Base-by-base conservation (phyloP, 108 stramenopile species). In the Cyclotella choctawhatcheeana region DNA sequence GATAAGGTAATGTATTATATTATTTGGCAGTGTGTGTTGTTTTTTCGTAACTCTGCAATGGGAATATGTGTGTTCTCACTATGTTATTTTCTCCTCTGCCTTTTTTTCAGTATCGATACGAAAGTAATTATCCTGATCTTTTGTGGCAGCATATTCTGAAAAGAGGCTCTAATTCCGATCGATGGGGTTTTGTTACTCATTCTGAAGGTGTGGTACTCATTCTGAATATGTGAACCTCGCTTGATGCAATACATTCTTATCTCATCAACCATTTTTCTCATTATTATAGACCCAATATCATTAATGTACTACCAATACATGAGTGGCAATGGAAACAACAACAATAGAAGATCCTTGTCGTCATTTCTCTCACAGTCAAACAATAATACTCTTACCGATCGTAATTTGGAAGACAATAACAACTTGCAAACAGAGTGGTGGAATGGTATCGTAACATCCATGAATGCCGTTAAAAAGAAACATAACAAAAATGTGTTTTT, bases 161-260 rank as follows among this genome's bases (percentile, higher is more conserved):
- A 17, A 75, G 81, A 69, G 85, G 85, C 13, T 35, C 62, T 33
- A 82, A 76, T 22, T 33, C 45, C 16, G 77, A 85, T 43, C 63
- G 43, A 43, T 85, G 85, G 85, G 85, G 85, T 16, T 82, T 85
- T 60, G 74, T 85, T 21, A 75, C 82, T 1, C 82, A 85, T 58
- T 79, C 81, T 5, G 25, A 27, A 7, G 53, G 47, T 48, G 47
- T n/a, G 47, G 17, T n/a, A 4, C n/a, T n/a, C 4, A n/a, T 17
- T n/a, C 4, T 48, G 8, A n/a, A 10, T n/a, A 48, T n/a, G 12
- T 48, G 47, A 10, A n/a, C 47, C 4, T 48, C 17, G 17, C n/a
- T n/a, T 48, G 47, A 48, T n/a, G 8, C n/a, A 17, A 4, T 17
- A 4, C 47, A n/a, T n/a, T 48, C 4, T 48, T 8, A n/a, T 48